Evolutionary conservation across 1,139 yeast species (phyloP).

Genomic region (Yamadazyma sp.): DNA sequence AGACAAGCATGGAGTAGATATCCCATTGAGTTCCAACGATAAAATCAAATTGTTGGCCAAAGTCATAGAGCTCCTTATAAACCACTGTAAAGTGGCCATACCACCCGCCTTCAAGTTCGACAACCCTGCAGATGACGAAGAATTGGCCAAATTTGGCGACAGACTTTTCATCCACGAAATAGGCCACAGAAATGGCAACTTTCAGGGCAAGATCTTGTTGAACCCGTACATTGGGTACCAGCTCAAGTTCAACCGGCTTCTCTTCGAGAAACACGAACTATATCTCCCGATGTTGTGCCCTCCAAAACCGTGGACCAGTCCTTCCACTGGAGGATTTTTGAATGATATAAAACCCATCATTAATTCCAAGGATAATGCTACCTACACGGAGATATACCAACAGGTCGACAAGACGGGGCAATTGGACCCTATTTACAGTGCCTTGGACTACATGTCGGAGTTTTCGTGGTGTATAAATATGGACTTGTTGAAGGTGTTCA

Average conservation of each 20-base stretch:
- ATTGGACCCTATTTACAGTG: slow-evolving; percentile 29
- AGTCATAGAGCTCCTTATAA: slow-evolving; percentile 22
- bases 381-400: slow-evolving; percentile 22
- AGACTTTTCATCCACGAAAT: slow-evolving; percentile 11
- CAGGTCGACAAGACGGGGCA: slow-evolving; percentile 35
- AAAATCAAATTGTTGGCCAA: slow-evolving; percentile 22
- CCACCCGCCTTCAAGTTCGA: slow-evolving; percentile 1
- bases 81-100: slow-evolving; percentile 20
- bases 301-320: slow-evolving; percentile 38
- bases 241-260: slow-evolving; percentile 5
- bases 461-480: slow-evolving; percentile 41
- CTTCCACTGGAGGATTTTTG: slow-evolving; percentile 37
- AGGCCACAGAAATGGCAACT: slow-evolving; percentile 1
- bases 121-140: slow-evolving; percentile 1
- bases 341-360: slow-evolving; percentile 27
- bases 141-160: slow-evolving; percentile 10
- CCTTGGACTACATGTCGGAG: slow-evolving; percentile 29
- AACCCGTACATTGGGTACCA: slow-evolving; percentile 12
- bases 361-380: slow-evolving; percentile 18
- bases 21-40: slow-evolving; percentile 16
- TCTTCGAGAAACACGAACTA: slow-evolving; percentile 5
- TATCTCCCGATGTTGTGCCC: slow-evolving; percentile 40
- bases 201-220: slow-evolving; percentile 9
- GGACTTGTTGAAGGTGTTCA: slow-evolving; percentile 23
- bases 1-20: slow-evolving; percentile 4